Base-by-base conservation (phyloP, 495 filamentous ascomycete species). In the Penicillium pulvis region DNA sequence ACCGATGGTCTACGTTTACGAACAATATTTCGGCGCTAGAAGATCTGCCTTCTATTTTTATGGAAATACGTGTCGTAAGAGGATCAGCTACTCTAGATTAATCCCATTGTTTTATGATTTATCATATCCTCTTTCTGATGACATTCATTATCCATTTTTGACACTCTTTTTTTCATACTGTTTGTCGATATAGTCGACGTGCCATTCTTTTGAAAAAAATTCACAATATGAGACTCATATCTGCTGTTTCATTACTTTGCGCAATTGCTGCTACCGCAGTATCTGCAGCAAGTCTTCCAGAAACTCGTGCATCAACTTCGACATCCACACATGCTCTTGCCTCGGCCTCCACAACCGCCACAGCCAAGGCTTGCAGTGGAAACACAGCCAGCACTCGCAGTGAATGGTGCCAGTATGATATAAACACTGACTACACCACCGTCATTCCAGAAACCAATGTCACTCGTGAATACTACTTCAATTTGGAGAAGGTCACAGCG, bases 401-500 rank as follows among this genome's bases (percentile, higher is more conserved):
- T 16, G 30, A 51, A 14, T 51, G 49, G 49, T 51, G 49, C 6
- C 30, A 51, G 20, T 51, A 51, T 23, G 36, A 36, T 16, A 51
- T 51, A n/a, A n/a, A 51, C 30, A 51, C 49, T n/a, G 49, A 51
- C 16, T 51, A 51, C 36, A 51, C 49, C 10, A 51, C 47, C 9
- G 47, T 50, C 47, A 17, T 50, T 17, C 49, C 49, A 19, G 36
- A 30, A 10, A 51, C 49, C 16, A 35, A 51, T 39, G 49, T 51
- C 26, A 51, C 49, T 35, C 49, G 49, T n/a, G 49, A 51, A 39
- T 51, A 51, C n/a, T 51, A 35, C n/a, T 51, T 51, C 49, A 51
- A 51, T 23, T 4, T 51, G 16, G 49, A 51, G 17, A 17, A 19
- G 6, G 30, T 51, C 3, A 51, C 30, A 17, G 30, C 35, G 0